Base-by-base conservation (phyloP, 179 eudicot genomes). In the Carnegiea gigantea region DNA sequence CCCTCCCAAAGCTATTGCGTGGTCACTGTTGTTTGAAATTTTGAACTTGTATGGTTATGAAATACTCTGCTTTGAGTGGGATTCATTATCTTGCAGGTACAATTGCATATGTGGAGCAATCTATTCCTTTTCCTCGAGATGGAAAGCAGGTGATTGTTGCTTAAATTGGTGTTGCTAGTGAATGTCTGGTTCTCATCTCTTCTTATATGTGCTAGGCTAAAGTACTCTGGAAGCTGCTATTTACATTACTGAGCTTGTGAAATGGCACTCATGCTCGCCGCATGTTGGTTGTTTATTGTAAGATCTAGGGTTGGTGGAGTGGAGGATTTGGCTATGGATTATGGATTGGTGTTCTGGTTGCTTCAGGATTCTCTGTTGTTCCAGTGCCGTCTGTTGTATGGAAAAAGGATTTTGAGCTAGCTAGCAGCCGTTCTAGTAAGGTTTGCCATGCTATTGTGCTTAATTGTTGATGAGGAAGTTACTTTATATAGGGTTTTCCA, bases 261-360 rank as follows among this genome's bases (percentile, higher is more conserved):
- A 65, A 70, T 36, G 73, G 54, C 15, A 53, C 84, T 77, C 48
- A 81, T 67, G 64, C n/a, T 79, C 59, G 46, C 40, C 20, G 59
- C 44, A 44, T 70, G 75, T 85, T 81, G 78, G 70, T 70, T 73
- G 79, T 82, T 85, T 60, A 49, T 79, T 80, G 77, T 86, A 85
- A 83, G 85, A 84, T 85, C 72, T 87, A 96, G 99, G 99, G 99
- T 78, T 96, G 99, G 98, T 93, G 97, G 97, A 87, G 97, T 71
- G 94, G 97, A 73, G 99, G 99, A 89, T 96, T 93, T 87, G 91
- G 91, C 68, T 96, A 96, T 82, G 99, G 99, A 67, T 73, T 94
- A 77, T 96, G 99, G 99, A 92, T 96, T 53, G 99, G 99, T 21
- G 79, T 89, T 77, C 84, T 94, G 81, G 97, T 96, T 87, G 96